Base-by-base conservation (phyloP, 176 grass and related monocot species). In the Rhipidocladum racemiflorum region DNA sequence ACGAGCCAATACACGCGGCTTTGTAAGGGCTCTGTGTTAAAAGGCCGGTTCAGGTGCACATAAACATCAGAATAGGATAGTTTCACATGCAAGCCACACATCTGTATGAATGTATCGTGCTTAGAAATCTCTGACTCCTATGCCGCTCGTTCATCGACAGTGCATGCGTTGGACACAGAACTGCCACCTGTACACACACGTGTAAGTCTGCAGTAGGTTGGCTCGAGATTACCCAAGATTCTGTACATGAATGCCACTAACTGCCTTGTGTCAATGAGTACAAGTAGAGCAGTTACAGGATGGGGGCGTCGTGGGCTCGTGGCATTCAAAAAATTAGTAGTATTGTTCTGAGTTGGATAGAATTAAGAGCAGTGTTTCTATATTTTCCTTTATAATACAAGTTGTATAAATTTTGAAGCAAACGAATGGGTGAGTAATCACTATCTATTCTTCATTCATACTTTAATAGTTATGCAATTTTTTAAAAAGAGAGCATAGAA, bases 191-290 rank as follows among this genome's bases (percentile, higher is more conserved):
- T 44, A 59, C 14, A 65, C 66, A 46, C 60, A 46, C 68, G 38
- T 73, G 87, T 66, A 78, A 12, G 28, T 17, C 50, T 5, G 0
- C 13, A 17, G 39, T 61, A 34, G 81, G 65, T 17, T 46, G 0
- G n/a, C n/a, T 29, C 21, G 43, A 44, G 56, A 72, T 65, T 8
- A 38, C 66, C 15, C 3, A 9, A 29, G 66, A 83, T 83, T 24
- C 23, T 29, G 15, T 17, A 70, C 75, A 84, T 88, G 87, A 75
- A 46, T 43, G 51, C 76, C 87, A 84, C 81, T 84, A 75, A 65
- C 61, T 67, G 49, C 0, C 24, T 3, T 30, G 9, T 40, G 67
- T 66, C 56, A 17, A 55, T 54, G 55, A 10, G 18, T 24, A 60
- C 79, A 28, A 3, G 36, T 32, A 59, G 51, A 81, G 5, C 65